Base-by-base conservation (phyloP, 176 grass and related monocot genomes). In the Oryza brachyantha region DNA sequence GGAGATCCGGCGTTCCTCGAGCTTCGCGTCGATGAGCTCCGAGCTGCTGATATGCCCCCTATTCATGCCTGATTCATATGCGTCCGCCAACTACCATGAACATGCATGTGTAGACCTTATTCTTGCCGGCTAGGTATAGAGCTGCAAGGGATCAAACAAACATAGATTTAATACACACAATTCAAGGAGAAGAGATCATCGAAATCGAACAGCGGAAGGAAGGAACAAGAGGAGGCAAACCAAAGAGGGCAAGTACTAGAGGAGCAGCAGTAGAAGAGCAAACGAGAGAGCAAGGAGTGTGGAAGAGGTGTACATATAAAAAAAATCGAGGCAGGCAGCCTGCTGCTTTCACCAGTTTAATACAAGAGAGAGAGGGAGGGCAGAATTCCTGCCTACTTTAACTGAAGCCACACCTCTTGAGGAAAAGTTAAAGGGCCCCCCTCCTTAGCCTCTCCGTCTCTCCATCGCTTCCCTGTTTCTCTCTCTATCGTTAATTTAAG, bases 1-100 rank as follows among this genome's bases (percentile, higher is more conserved):
- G 63, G 80, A 92, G 79, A 97, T 97, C 73, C 89, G 89, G 88
- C 94, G 91, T 84, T 97, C 94, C 37, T 94, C 94, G 26, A 97
- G 89, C 84, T 97, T 97, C 35, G 92, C 89, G 75, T 92, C 90
- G 60, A 97, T 97, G 78, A 93, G 87, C 75, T 93, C 85, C 63
- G 91, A 93, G 91, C 91, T 90, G 81, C 91, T 90, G 84, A 83
- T 75, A 39, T 90, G 84, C 25, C 81, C 79, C 64, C 81, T 87
- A 46, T 87, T 87, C 87, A 90, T 93, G 57, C 31, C 65, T 85
- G 58, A 37, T 85, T 87, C 91, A 86, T 52, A 70, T n/a, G 76
- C 72, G 64, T 57, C 63, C 7, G 28, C 22, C 46, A 39, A 34
- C 48, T 12, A 37, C 36, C 13, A 65, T 82, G 66, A 19, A 64